Evolutionary conservation across 441 rosid genomes (phyloP).

Genomic region (Oxalis stricta): DNA sequence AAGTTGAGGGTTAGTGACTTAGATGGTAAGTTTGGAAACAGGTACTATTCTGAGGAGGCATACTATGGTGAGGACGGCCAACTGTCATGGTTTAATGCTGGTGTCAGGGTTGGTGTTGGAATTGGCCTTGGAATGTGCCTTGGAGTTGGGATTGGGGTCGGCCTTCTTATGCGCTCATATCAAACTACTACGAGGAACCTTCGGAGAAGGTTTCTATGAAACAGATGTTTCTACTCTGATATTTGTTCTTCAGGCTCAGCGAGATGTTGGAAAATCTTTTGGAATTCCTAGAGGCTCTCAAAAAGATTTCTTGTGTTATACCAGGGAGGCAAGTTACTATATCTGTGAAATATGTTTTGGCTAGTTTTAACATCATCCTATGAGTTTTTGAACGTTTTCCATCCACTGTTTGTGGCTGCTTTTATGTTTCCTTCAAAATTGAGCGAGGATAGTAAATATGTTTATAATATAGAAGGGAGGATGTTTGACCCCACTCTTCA

Average conservation of each 20-base stretch:
- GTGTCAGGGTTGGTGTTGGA: constrained; percentile 98
- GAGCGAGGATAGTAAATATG: too few relatives aligned
- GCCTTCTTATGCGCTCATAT: constrained; percentile 85
- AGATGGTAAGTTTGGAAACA: constrained; percentile 41
- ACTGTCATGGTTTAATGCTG: constrained; percentile 92
- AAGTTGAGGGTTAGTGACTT: constrained; percentile 38
- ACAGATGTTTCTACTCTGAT: neutral
- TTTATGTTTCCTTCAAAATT: too few relatives aligned
- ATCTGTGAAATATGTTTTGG: too few relatives aligned
- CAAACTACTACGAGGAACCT: constrained; percentile 81
- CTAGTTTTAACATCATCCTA: too few relatives aligned
- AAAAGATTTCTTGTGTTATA: constrained; percentile 11
- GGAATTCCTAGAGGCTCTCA: constrained; percentile 9
- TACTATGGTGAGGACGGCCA: constrained; percentile 85
- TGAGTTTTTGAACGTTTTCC: too few relatives aligned
- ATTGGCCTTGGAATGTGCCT: constrained; percentile 96
- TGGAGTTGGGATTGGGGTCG: constrained; percentile 89
- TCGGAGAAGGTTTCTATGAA: constrained; percentile 68
- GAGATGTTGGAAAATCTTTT: constrained; percentile 7
- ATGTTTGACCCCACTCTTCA: too few relatives aligned
- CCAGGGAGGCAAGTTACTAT: constrained; percentile 4
- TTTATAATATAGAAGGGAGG: too few relatives aligned
- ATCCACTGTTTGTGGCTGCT: too few relatives aligned
- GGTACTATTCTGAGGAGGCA: constrained; percentile 48
- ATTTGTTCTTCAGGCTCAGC: neutral